Conservation (phyloP, 2,329 filamentous ascomycete species). For the Penicillium vulpinum region DNA sequence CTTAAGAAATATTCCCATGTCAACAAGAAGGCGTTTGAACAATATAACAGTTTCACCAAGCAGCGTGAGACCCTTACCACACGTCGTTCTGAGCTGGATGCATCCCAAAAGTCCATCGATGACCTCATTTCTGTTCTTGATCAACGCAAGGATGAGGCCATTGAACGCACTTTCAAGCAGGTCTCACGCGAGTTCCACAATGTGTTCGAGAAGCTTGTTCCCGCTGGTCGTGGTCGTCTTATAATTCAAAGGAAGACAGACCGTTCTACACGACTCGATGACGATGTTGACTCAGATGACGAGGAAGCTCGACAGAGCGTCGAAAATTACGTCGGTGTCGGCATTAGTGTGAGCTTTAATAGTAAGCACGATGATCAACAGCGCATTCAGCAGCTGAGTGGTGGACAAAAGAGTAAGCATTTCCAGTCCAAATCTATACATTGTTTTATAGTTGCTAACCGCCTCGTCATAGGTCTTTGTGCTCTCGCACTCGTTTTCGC, state of each 20-base stretch:
- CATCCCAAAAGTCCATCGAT: slow-evolving; percentile 82
- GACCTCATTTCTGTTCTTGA: slow-evolving; percentile 91
- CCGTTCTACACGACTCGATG: slow-evolving; percentile 61
- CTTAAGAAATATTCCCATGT: slow-evolving; percentile 97
- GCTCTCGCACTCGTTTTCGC: slow-evolving; percentile 97
- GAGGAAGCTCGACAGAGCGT: slow-evolving; percentile 64
- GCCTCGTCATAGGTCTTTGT: slow-evolving; percentile 68
- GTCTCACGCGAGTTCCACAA: slow-evolving; percentile 89
- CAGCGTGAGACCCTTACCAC: slow-evolving; percentile 85
- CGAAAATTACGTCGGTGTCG: slow-evolving; percentile 94
- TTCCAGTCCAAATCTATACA: not conserved
- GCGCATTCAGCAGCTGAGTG: slow-evolving; percentile 92
- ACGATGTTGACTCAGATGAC: slow-evolving; percentile 67
- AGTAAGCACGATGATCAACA: slow-evolving; percentile 98
- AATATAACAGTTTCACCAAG: slow-evolving; percentile 95
- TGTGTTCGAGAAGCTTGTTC: slow-evolving; percentile 93
- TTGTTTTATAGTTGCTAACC: slow-evolving; percentile 11
- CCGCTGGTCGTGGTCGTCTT: slow-evolving; percentile 84
- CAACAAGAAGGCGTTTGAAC: slow-evolving; percentile 99
- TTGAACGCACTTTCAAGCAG: slow-evolving; percentile 97
- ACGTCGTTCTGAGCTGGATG: slow-evolving; percentile 82
- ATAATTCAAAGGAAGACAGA: slow-evolving; percentile 92
- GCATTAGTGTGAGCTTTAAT: slow-evolving; percentile 97
- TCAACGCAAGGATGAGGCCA: slow-evolving; percentile 94
- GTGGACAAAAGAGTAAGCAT: slow-evolving; percentile 89